phyloP scores from a whole-genome alignment of 1,139 yeast genomes.

The Taphrina confusa region DNA sequence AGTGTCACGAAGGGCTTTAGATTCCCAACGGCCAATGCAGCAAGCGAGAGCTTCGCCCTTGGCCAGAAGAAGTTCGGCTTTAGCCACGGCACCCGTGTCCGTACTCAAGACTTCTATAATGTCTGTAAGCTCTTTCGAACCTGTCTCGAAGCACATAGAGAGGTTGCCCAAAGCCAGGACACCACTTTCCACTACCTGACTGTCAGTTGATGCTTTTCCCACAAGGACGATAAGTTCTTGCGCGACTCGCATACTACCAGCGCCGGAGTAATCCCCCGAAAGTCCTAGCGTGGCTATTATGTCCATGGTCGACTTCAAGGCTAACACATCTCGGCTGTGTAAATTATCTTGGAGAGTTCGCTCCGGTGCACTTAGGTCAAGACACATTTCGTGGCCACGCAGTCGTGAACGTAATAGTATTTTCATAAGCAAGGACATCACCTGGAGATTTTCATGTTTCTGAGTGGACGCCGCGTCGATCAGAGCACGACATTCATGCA shows the following conservation, averaged over 20 bases:
- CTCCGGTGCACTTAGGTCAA: not conserved
- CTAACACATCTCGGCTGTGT: not conserved
- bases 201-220: not conserved
- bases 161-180: not conserved
- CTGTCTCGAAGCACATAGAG: not conserved
- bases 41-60: slow-evolving; percentile 83
- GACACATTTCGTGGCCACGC: not conserved
- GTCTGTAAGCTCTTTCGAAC: not conserved
- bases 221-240: not conserved
- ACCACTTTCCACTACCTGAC: not conserved
- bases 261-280: not conserved
- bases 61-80: slow-evolving; percentile 49
- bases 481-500: not conserved
- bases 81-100: not conserved
- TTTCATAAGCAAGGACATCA: not conserved
- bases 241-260: not conserved
- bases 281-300: not conserved
- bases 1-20: slow-evolving; percentile 56
- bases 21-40: slow-evolving; percentile 73
- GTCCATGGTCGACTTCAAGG: not conserved
- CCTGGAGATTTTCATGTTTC: not conserved
- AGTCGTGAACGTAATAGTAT: not conserved
- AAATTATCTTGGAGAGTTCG: not conserved
- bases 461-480: not conserved
- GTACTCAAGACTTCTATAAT: not conserved